Conservation (phyloP, 306 rosid species). For the Fagus sylvatica region DNA sequence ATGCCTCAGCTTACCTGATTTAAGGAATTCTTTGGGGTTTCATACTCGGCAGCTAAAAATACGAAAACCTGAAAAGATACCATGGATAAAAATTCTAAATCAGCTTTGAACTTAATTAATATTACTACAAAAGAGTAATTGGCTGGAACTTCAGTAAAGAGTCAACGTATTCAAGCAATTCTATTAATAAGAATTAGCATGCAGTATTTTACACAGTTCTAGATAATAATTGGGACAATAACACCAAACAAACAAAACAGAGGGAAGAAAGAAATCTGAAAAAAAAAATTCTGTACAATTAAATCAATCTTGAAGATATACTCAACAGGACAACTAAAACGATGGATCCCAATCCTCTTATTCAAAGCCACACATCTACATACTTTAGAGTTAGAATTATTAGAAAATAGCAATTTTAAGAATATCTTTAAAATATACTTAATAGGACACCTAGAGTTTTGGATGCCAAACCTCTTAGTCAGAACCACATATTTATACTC, state of each 20-base stretch:
- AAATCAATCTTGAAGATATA: conserved; percentile 13
- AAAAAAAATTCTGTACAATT: background rate
- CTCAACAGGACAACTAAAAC: conserved; percentile 1
- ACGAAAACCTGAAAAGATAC: conserved; percentile 65
- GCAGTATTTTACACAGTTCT: background rate
- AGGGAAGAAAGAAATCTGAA: background rate
- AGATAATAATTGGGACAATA: conserved; percentile 1
- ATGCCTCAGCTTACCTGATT: conserved; percentile 58
- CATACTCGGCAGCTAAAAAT: conserved; percentile 85
- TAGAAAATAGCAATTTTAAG: too few species aligned
- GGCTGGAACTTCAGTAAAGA: background rate
- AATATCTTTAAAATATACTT: too few species aligned
- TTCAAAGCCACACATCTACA: too few species aligned
- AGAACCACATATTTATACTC: background rate
- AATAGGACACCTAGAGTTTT: too few species aligned
- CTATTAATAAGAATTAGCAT: background rate
- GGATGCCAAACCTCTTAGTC: background rate
- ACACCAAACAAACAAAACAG: background rate
- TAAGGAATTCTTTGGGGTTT: conserved; percentile 61
- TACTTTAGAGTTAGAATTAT: too few species aligned
- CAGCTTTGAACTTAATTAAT: background rate
- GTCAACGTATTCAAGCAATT: background rate
- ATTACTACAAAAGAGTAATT: background rate
- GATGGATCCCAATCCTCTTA: background rate
- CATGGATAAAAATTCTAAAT: conserved; percentile 17